Conservation (phyloP, 768 basidiomycete species). For the Panus rudis region DNA sequence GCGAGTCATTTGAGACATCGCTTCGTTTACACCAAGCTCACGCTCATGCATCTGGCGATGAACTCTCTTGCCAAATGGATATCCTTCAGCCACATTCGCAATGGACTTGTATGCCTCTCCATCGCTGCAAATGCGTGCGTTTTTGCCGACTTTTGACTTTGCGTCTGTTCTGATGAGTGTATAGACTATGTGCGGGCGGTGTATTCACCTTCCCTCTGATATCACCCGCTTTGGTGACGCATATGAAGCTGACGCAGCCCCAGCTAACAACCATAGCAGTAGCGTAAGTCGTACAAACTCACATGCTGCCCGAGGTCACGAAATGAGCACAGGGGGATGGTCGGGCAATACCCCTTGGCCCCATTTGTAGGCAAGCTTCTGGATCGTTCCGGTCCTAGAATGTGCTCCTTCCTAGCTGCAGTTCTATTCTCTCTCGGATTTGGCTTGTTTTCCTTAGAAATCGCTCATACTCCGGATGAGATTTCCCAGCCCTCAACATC, state of each 20-base stretch:
- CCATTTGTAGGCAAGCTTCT: slow-evolving; percentile 62
- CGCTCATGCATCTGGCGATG: too few relatives aligned
- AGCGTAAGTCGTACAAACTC: slow-evolving; percentile 41
- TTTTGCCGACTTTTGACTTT: slow-evolving; percentile 2
- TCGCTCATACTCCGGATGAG: slow-evolving; percentile 38
- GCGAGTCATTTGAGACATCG: too few relatives aligned
- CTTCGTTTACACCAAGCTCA: too few relatives aligned
- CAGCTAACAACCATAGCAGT: slow-evolving; percentile 74
- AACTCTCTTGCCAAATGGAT: too few relatives aligned
- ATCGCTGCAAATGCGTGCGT: slow-evolving; percentile 60
- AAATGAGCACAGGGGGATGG: slow-evolving; percentile 54
- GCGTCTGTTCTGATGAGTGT: too few relatives aligned
- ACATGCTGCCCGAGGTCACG: not conserved
- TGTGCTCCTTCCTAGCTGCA: slow-evolving; percentile 58
- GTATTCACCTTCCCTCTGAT: slow-evolving; percentile 76
- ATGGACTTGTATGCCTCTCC: slow-evolving; percentile 34
- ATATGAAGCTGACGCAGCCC: slow-evolving; percentile 62
- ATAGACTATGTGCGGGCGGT: slow-evolving; percentile 70
- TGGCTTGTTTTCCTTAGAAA: slow-evolving; percentile 52
- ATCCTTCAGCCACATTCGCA: not conserved
- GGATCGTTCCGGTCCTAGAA: slow-evolving; percentile 61
- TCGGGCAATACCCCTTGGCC: slow-evolving; percentile 74
- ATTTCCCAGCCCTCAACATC: slow-evolving; percentile 31
- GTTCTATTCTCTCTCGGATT: slow-evolving; percentile 55
- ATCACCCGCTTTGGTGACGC: slow-evolving; percentile 52